Base-by-base conservation (phyloP, 352 stramenopile genomes). In the Lagenidium giganteum region DNA sequence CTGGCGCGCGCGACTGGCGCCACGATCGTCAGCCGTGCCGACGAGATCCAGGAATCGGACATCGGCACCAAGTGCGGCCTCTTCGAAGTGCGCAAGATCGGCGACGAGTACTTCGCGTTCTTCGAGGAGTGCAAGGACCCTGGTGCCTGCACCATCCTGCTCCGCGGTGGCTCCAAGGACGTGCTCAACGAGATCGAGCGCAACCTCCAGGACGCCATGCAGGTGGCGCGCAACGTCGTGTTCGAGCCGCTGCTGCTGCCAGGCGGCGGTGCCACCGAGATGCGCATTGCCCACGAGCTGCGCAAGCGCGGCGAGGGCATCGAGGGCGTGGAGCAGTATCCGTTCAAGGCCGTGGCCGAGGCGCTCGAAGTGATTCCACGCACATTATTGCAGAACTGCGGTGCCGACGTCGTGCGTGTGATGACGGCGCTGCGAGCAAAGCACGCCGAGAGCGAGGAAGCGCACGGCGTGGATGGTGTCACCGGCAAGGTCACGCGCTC, bases 161-260 rank as follows among this genome's bases (percentile, higher is more conserved):
- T 99, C 20, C 86, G 97, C 37, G 97, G 97, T 42, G 97, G 96
- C 34, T 98, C 84, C 65, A 99, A 99, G 71, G 97, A 99, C 73
- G 96, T 99, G 20, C 81, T 99, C 34, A 99, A 99, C 78, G 97
- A 99, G 79, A 88, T 99, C 47, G 97, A 99, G 75, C 82, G 97
- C 49, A 99, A 99, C 69, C 76, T 99, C 22, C 88, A 97, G 57
- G 97, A 99, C 79, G 96, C 96, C 35, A 99, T 99, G 95, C 95
- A 99, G 72, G 97, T 99, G 26, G 96, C 98, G 23, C 87, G 96
- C 28, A 99, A 99, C 70, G 93, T 99, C 5, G 93, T 99, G 31
- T 98, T 98, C 51, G 96, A 99, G 75, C 94, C 95, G 26, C 81
- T 95, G 47, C 74, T 99, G 28, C 72, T 99, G 26, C 96, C 96